Percentiles rank a stretch among this genome's conserved stretches.
Conservation (phyloP, 2,329 filamentous ascomycete species). For the Cytospora mali region DNA sequence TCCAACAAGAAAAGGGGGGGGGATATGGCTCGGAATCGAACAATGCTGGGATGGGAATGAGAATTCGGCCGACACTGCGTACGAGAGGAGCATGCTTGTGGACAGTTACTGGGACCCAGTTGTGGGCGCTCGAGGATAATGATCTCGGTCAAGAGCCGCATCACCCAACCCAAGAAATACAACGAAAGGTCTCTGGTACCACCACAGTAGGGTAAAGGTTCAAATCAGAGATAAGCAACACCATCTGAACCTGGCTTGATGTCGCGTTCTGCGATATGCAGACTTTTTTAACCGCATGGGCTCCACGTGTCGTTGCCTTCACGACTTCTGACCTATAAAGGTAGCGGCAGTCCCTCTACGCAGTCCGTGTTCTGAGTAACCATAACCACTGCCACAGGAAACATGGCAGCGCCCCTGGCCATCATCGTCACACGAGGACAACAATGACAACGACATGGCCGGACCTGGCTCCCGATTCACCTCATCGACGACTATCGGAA, state of each 20-base stretch:
- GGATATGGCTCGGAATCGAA: background rate
- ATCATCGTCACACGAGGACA: background rate
- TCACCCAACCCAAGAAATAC: conserved; percentile 4
- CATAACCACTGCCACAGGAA: background rate
- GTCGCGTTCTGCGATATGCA: conserved; percentile 11
- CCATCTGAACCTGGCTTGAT: background rate
- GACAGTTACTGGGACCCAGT: conserved; percentile 11
- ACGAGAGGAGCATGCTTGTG: background rate
- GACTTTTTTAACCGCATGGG: conserved; percentile 9
- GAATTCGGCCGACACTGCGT: conserved; percentile 3
- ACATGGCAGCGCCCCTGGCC: background rate
- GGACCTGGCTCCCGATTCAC: background rate
- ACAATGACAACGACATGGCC: background rate
- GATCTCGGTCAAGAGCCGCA: conserved; percentile 11
- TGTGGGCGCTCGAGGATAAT: background rate
- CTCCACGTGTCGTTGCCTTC: conserved; percentile 8
- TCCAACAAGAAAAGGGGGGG: background rate
- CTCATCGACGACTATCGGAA: too few species aligned
- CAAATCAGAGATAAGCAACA: conserved; percentile 15
- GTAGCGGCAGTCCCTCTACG: background rate
- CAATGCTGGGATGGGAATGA: background rate
- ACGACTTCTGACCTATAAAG: conserved; percentile 14
- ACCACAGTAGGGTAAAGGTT: conserved; percentile 5
- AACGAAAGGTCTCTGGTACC: conserved; percentile 4
- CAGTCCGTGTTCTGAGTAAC: background rate